These are phyloP conservation scores for Wickerhamomyces bisporus DNA, from an alignment of 805 yeast species.

Conservation along the genomic window DNA sequence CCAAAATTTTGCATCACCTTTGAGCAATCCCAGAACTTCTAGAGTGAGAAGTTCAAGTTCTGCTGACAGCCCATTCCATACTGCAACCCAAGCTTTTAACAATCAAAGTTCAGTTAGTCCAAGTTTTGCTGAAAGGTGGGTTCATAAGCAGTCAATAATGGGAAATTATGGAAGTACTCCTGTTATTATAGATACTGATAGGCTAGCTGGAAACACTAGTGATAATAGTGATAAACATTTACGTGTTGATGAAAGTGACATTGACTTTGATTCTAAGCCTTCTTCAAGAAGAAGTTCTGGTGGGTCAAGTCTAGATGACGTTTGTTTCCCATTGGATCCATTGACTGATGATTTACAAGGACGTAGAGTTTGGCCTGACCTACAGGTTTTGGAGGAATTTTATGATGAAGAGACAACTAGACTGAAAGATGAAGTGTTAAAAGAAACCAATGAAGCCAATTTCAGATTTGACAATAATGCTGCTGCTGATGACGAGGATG, in stretches of 20 bases:
- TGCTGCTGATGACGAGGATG: constrained; percentile 4
- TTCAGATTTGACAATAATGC: constrained; percentile 28
- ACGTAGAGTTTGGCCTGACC: constrained; percentile 74
- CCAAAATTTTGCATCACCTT: no score
- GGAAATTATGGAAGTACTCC: neutral
- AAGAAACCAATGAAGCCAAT: constrained; percentile 33
- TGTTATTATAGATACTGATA: constrained; percentile 2
- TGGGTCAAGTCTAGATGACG: constrained; percentile 58
- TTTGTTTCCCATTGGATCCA: constrained; percentile 68
- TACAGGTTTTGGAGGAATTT: constrained; percentile 68
- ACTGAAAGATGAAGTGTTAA: constrained; percentile 34
- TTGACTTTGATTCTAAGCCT: constrained; percentile 36
- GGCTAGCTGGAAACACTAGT: constrained; percentile 1
- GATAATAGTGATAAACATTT: constrained; percentile 1
- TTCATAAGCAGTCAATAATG: constrained; percentile 15
- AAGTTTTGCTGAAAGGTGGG: constrained; percentile 26
- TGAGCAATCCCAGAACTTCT: neutral
- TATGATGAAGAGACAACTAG: constrained; percentile 61
- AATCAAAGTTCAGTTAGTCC: constrained; percentile 6
- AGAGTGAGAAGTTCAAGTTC: constrained; percentile 1
- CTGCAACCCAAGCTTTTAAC: neutral
- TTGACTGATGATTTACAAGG: constrained; percentile 16
- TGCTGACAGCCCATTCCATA: constrained; percentile 3
- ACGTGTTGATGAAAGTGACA: constrained; percentile 17
- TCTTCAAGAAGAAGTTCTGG: constrained; percentile 1